phyloP scores from a whole-genome alignment of 371 early-diverging fungal species.

The Batkoa obscura region DNA sequence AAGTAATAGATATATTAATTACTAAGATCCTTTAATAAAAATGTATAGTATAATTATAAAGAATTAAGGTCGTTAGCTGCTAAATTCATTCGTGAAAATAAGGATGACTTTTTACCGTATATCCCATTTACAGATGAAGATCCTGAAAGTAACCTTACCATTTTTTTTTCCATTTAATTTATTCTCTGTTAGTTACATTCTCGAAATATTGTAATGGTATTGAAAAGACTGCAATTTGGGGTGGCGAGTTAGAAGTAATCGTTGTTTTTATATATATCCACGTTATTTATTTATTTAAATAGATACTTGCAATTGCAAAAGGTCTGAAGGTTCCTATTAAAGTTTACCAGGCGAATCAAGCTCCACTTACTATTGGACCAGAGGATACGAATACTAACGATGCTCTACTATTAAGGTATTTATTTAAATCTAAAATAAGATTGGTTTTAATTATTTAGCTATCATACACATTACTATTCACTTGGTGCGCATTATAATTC shows the following conservation, averaged over 20 bases:
- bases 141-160: not conserved
- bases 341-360: not conserved
- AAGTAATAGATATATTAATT: not conserved
- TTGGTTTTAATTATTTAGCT: not conserved
- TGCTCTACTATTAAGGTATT: not conserved
- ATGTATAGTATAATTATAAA: not conserved
- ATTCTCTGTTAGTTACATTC: not conserved
- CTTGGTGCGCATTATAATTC: constrained; percentile 3
- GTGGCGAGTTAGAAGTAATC: constrained; percentile 2
- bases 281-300: not conserved
- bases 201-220: not conserved
- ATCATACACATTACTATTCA: constrained; percentile 1
- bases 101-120: constrained; percentile 5
- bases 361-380: not conserved
- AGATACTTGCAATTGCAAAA: constrained; percentile 3
- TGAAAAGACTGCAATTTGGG: constrained; percentile 1
- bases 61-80: constrained; percentile 1
- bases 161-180: not conserved
- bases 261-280: not conserved
- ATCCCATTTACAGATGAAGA: not conserved
- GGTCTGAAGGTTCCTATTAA: not conserved
- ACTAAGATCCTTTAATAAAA: not conserved
- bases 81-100: not conserved
- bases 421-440: not conserved
- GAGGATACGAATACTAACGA: not conserved